phyloP scores from a whole-genome alignment of 768 basidiomycete genomes.

The Leccinum variicolor region DNA sequence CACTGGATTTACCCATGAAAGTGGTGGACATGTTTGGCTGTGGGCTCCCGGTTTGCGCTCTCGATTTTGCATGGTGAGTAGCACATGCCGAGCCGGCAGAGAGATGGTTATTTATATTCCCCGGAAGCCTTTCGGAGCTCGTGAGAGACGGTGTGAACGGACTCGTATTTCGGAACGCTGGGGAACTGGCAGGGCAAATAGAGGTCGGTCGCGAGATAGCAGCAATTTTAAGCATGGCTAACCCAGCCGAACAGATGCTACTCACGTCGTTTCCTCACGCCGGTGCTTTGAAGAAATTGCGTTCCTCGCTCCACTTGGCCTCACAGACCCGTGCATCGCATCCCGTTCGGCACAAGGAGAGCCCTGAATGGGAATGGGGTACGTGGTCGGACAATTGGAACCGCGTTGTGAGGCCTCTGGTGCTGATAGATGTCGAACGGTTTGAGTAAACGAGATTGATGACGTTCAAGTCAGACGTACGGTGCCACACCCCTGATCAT shows the following conservation, averaged over 20 bases:
- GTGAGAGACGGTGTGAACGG: constrained; percentile 86
- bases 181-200: constrained; percentile 68
- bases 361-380: constrained; percentile 53
- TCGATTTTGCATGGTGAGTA: constrained; percentile 80
- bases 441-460: constrained; percentile 12
- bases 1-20: constrained; percentile 96
- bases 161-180: constrained; percentile 63
- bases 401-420: constrained; percentile 57
- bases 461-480: background rate
- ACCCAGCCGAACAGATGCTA: constrained; percentile 41
- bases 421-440: constrained; percentile 32
- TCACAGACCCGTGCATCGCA: constrained; percentile 25
- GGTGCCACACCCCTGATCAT: background rate
- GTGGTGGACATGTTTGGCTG: constrained; percentile 99
- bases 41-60: constrained; percentile 87
- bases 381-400: constrained; percentile 90
- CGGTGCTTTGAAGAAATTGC: constrained; percentile 46
- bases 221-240: background rate
- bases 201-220: constrained; percentile 35
- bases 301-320: constrained; percentile 44
- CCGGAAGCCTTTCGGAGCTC: constrained; percentile 73
- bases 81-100: background rate
- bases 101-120: constrained; percentile 1
- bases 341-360: constrained; percentile 18
- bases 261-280: constrained; percentile 61